phyloP scores from a whole-genome alignment of 148 eudicot genomes.

The Arctostaphylos glauca region DNA sequence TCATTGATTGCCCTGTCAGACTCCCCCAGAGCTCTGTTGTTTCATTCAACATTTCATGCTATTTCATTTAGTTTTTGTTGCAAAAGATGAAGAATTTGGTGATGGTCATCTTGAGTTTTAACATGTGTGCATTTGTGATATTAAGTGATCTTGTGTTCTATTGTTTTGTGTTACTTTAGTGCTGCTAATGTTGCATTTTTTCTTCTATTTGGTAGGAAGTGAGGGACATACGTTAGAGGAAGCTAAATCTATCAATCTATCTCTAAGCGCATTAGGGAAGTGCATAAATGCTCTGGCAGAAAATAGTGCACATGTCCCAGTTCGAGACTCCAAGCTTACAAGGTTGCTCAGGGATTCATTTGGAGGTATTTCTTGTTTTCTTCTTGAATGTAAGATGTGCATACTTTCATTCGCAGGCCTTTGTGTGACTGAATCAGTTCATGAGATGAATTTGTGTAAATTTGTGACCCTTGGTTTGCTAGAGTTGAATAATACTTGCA shows the following conservation, averaged over 20 bases:
- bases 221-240: slow-evolving; percentile 98
- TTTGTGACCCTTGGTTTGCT: background rate
- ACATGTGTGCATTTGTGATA: background rate
- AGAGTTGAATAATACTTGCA: background rate
- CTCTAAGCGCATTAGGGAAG: slow-evolving; percentile 95
- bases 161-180: background rate
- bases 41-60: background rate
- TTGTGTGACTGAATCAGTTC: background rate
- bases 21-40: background rate
- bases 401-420: background rate
- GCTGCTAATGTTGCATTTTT: background rate
- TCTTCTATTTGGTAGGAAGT: slow-evolving; percentile 60
- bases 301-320: slow-evolving; percentile 96
- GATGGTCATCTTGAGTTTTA: background rate
- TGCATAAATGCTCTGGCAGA: slow-evolving; percentile 99
- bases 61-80: background rate
- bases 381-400: background rate
- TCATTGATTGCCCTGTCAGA: background rate
- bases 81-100: slow-evolving; percentile 2
- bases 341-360: slow-evolving; percentile 97
- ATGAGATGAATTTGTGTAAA: background rate
- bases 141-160: background rate
- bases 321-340: slow-evolving; percentile 98
- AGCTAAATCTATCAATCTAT: slow-evolving; percentile 97
- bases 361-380: slow-evolving; percentile 70